Evolutionary conservation across 768 basidiomycete species (phyloP).

Genomic region (Phlebiopsis gigantea): DNA sequence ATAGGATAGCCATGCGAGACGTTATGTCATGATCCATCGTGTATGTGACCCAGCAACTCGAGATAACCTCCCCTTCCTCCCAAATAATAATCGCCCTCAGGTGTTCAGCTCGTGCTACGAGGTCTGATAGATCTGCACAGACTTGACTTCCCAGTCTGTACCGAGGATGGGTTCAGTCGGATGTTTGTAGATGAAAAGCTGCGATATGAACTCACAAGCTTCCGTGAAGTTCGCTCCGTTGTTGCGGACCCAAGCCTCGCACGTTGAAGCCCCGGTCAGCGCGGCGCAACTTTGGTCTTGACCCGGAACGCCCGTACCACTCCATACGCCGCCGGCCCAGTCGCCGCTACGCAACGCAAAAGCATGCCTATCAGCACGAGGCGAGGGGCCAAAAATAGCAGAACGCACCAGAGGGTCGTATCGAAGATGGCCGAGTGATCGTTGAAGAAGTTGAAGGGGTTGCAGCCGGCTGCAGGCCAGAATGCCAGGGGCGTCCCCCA

Average conservation of each 20-base stretch:
- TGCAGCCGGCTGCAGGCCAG: conserved; percentile 73
- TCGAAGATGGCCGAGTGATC: conserved; percentile 78
- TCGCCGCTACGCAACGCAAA: conserved; percentile 54
- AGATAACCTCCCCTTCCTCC: neutral
- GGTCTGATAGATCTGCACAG: conserved; percentile 67
- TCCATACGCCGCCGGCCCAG: conserved; percentile 87
- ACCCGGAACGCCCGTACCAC: conserved; percentile 64
- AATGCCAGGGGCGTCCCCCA: conserved; percentile 79
- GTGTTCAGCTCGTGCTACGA: conserved; percentile 7
- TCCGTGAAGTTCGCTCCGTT: conserved; percentile 66
- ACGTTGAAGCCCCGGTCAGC: conserved; percentile 77
- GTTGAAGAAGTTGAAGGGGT: conserved; percentile 75
- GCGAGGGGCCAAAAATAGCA: conserved; percentile 4
- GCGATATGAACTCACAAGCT: conserved; percentile 58
- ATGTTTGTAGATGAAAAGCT: conserved; percentile 1
- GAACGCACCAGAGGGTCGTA: conserved; percentile 72
- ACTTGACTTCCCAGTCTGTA: conserved; percentile 78
- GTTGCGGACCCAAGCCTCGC: conserved; percentile 69
- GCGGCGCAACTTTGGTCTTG: conserved; percentile 83
- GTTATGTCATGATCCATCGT: neutral
- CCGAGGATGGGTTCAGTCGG: neutral
- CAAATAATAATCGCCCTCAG: neutral
- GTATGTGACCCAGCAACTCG: neutral
- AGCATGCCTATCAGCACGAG: too few species aligned
- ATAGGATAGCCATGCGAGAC: neutral